phyloP scores from a whole-genome alignment of 2,329 filamentous ascomycete genomes.

The Samsoniella hepiali region DNA sequence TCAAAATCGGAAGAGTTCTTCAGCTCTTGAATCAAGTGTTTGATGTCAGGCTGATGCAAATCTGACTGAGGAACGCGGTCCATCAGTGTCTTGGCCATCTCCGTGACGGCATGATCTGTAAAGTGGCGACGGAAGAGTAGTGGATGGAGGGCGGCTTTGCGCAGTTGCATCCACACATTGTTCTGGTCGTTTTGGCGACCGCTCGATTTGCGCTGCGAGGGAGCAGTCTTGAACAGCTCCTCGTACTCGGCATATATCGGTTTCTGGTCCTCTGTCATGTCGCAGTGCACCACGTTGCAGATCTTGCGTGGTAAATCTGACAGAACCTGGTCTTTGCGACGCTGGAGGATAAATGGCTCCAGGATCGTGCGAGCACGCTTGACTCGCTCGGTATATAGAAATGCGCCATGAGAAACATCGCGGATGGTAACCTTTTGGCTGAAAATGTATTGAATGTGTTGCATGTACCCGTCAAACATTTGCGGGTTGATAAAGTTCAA shows the following conservation, averaged over 20 bases:
- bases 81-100: conserved; percentile 76
- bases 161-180: conserved; percentile 83
- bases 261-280: conserved; percentile 69
- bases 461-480: conserved; percentile 73
- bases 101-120: conserved; percentile 66
- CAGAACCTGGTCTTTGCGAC: conserved; percentile 92
- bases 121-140: conserved; percentile 83
- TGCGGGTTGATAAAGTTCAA: conserved; percentile 90
- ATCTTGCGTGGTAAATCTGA: conserved; percentile 77
- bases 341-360: conserved; percentile 88
- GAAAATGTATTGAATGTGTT: conserved; percentile 83
- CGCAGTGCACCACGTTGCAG: conserved; percentile 74
- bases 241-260: conserved; percentile 67
- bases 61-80: conserved; percentile 60
- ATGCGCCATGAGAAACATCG: conserved; percentile 73
- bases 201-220: conserved; percentile 50
- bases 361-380: conserved; percentile 85
- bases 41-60: conserved; percentile 49
- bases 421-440: conserved; percentile 85
- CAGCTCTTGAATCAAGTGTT: conserved; percentile 54
- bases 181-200: conserved; percentile 54
- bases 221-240: conserved; percentile 61
- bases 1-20: conserved; percentile 60
- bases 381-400: conserved; percentile 85
- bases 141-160: conserved; percentile 89